These are phyloP conservation scores for Forsythia suspensa DNA, from an alignment of 257 asterid species.

Conservation along the genomic window DNA sequence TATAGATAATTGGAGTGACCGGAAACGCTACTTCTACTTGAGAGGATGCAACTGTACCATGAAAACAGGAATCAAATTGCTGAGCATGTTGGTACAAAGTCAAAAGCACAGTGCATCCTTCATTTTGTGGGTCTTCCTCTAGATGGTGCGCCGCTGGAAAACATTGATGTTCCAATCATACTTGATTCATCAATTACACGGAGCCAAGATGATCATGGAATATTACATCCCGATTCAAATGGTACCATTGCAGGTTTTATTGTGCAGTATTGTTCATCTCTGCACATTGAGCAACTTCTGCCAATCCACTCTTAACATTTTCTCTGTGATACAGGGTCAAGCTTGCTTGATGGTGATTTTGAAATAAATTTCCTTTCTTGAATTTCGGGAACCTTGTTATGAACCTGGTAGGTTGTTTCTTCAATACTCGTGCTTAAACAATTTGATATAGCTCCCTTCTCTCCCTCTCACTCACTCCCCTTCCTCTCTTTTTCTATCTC, in stretches of 20 bases:
- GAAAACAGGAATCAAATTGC: constrained; percentile 70
- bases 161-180: constrained; percentile 41
- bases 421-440: too few relatives aligned
- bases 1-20: constrained; percentile 88
- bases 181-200: constrained; percentile 19
- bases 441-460: too few relatives aligned
- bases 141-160: constrained; percentile 39
- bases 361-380: constrained; percentile 64
- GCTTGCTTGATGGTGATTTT: constrained; percentile 45
- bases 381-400: constrained; percentile 81
- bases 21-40: constrained; percentile 83
- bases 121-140: constrained; percentile 56
- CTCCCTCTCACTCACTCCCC: too few relatives aligned
- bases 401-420: constrained; percentile 59
- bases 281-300: constrained; percentile 11
- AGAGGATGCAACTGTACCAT: constrained; percentile 75
- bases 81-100: constrained; percentile 51
- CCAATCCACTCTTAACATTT: constrained; percentile 12
- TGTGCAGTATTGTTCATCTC: constrained; percentile 5
- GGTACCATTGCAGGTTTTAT: constrained; percentile 41
- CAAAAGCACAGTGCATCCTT: constrained; percentile 60
- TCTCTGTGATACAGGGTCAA: constrained; percentile 47
- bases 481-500: too few relatives aligned
- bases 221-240: constrained; percentile 46
- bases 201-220: constrained; percentile 39